Evolutionary conservation across 805 yeast species (phyloP).

Genomic region (Teunomyces aglyptinius): DNA sequence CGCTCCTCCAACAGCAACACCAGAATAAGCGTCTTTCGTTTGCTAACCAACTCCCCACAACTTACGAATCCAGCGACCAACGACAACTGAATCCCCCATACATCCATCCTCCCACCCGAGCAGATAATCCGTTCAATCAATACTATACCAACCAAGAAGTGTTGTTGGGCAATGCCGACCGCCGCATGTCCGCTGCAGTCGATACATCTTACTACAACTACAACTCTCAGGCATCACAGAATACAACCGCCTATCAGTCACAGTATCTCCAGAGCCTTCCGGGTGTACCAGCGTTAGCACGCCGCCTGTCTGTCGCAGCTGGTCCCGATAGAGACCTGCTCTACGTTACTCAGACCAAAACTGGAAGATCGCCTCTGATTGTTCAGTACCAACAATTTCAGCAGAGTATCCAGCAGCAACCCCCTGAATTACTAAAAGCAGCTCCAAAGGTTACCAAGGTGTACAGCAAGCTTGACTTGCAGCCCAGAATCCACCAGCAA

Average conservation of each 20-base stretch:
- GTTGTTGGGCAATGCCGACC: constrained; percentile 24
- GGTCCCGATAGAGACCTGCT: constrained; percentile 9
- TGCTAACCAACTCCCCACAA: constrained; percentile 48
- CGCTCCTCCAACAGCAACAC: constrained; percentile 23
- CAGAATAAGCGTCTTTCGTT: constrained; percentile 31
- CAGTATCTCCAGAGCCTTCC: constrained; percentile 12
- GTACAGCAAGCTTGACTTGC: constrained; percentile 47
- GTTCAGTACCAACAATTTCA: constrained; percentile 36
- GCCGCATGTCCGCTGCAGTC: constrained; percentile 40
- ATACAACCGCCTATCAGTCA: constrained; percentile 1
- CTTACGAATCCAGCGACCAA: constrained; percentile 43
- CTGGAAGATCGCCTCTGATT: constrained; percentile 29
- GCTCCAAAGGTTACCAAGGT: constrained; percentile 51
- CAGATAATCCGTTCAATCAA: constrained; percentile 45
- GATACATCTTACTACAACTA: constrained; percentile 24
- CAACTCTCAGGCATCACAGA: constrained; percentile 8
- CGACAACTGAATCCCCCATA: constrained; percentile 21
- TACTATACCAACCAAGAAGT: constrained; percentile 41
- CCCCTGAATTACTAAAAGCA: constrained; percentile 15
- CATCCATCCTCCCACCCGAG: constrained; percentile 44
- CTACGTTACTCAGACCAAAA: constrained; percentile 12
- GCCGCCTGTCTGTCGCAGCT: constrained; percentile 9
- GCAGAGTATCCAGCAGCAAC: constrained; percentile 21
- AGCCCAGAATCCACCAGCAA: constrained; percentile 57
- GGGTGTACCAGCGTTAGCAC: constrained; percentile 4